Percentiles rank a stretch among this genome's conserved stretches.
Conservation (phyloP, 305 asterid genomes). For the Plantago coronopus region DNA sequence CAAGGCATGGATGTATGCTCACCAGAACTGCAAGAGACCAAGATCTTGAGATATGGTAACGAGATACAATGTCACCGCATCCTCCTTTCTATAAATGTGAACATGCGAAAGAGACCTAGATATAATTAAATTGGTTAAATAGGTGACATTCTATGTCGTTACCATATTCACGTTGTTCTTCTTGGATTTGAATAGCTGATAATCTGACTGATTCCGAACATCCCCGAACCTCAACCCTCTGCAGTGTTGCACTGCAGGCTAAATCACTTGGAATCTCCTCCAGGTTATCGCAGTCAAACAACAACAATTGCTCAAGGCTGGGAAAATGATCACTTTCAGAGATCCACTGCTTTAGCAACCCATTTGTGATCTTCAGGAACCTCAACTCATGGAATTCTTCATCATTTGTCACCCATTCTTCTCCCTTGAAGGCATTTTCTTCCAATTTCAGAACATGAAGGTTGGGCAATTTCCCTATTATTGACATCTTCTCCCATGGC, state of each 20-base stretch:
- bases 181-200: background rate
- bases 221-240: background rate
- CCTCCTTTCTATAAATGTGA: no score
- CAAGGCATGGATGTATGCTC: no score
- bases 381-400: conserved; percentile 12
- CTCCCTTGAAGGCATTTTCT: background rate
- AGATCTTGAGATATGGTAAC: no score
- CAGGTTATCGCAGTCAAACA: background rate
- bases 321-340: conserved; percentile 6
- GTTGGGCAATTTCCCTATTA: conserved; percentile 9
- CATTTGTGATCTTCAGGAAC: background rate
- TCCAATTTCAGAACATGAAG: conserved; percentile 18
- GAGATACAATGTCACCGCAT: no score
- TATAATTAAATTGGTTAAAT: no score
- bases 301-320: conserved; percentile 1
- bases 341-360: background rate
- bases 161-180: background rate
- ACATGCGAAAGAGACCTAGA: no score
- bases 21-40: no score
- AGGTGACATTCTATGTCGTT: background rate
- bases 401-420: conserved; percentile 13
- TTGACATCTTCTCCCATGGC: conserved; percentile 13
- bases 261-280: background rate
- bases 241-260: background rate
- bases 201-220: background rate